Base-by-base conservation (phyloP, 208 protist species). In the Leishmania aethiopica region DNA sequence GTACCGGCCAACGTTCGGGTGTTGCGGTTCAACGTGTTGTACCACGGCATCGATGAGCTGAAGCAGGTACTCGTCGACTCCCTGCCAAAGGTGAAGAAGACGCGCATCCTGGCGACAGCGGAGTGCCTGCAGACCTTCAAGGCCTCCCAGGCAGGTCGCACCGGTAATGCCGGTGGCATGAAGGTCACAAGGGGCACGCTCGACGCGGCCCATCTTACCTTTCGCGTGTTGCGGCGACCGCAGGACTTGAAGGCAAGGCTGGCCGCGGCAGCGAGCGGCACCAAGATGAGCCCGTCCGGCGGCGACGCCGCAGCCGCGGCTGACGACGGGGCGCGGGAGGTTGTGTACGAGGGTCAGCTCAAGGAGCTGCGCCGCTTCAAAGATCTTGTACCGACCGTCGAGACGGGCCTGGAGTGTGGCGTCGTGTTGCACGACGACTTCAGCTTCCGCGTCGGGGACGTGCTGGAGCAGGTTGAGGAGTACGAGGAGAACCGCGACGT, bases 321-420 rank as follows among this genome's bases (percentile, higher is more conserved):
- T 4, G 87, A 89, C 60, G 45, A 74, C 32, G 86, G 81, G 66
- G 79, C 91, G 25, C 91, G 79, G 70, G 90, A 90, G 75, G 80
- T 95, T 5, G 94, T 96, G 22, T 97, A 96, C 74, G 93, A 96
- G 76, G 94, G 94, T 3, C 88, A 92, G 83, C 87, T 98, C 72
- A 97, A 96, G 84, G 93, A 97, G 85, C 83, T 98, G 42, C 91
- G 96, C 37, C 94, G 94, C 40, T 97, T 96, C 80, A 97, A 97
- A 78, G 94, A 98, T 13, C 85, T 96, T 40, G 94, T 97, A 35
- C 92, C 93, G 40, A 91, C 84, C 37, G 93, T 98, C 25, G 96
- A 98, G 78, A 84, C 84, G 19, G 96, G 96, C 25, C 76, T 97
- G 28, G 96, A 98, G 80, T 98, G 96, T 75, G 96, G 96, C 45